Conservation (phyloP, 73 alveolate species). For the Durusdinium trenchii region DNA sequence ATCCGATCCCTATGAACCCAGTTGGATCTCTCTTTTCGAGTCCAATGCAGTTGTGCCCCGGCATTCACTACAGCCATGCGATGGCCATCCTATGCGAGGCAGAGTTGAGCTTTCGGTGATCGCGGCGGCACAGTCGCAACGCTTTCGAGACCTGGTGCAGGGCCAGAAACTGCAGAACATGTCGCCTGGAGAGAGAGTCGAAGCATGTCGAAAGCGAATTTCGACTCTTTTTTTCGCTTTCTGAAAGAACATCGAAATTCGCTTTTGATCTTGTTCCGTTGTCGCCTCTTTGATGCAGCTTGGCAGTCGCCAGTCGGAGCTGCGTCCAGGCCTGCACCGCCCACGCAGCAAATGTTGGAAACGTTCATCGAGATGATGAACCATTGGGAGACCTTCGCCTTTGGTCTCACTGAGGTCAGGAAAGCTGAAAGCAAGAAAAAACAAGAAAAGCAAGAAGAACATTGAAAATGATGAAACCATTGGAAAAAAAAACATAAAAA, state of each 20-base stretch:
- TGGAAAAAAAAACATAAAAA: too few species aligned
- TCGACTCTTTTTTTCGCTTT: background rate
- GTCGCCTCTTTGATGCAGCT: background rate
- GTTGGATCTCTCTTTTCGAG: too few species aligned
- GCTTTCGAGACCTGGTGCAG: conserved; percentile 20
- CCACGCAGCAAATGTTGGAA: conserved; percentile 48
- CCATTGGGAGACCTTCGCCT: background rate
- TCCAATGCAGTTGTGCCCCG: too few species aligned
- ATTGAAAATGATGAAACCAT: too few species aligned
- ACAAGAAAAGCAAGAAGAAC: too few species aligned
- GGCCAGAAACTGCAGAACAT: conserved; percentile 33
- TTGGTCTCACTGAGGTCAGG: too few species aligned
- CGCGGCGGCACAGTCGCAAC: conserved; percentile 10
- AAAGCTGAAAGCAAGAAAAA: too few species aligned
- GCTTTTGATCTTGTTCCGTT: background rate
- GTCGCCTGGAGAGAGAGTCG: background rate
- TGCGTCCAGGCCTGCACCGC: conserved; percentile 35
- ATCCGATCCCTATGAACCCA: too few species aligned
- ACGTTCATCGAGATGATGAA: conserved; percentile 18
- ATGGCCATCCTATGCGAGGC: too few species aligned
- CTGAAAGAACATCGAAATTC: background rate
- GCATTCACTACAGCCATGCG: too few species aligned
- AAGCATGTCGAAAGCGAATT: background rate
- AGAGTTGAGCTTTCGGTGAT: conserved; percentile 43
- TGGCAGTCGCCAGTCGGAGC: background rate